A percentile compares a stretch with the other conserved stretches of the same genome.
Evolutionary conservation across 192 early-diverging fungal genomes (phyloP).

Genomic region (Coemansia interrupta): DNA sequence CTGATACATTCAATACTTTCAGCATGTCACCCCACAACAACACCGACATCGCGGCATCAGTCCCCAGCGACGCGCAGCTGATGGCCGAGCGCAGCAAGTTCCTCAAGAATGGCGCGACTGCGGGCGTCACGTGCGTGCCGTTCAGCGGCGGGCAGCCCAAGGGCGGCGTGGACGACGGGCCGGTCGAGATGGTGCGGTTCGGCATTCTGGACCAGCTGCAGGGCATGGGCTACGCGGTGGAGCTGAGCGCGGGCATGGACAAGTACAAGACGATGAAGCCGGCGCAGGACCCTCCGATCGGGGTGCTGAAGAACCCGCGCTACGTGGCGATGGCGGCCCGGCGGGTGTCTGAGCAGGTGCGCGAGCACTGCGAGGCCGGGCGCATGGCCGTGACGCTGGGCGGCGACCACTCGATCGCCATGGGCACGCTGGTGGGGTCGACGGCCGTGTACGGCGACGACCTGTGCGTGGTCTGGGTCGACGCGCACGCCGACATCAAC

Average conservation of each 20-base stretch:
- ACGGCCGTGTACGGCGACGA: slow-evolving; percentile 71
- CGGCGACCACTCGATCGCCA: slow-evolving; percentile 92
- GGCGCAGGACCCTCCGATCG: slow-evolving; percentile 63
- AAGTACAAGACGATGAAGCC: slow-evolving; percentile 69
- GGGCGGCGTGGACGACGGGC: slow-evolving; percentile 86
- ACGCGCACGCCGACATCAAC: slow-evolving; percentile 95
- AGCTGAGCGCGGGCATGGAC: slow-evolving; percentile 69
- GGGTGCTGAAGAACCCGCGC: slow-evolving; percentile 79
- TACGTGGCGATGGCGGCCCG: slow-evolving; percentile 79
- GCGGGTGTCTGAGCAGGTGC: slow-evolving; percentile 62
- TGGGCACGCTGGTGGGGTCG: slow-evolving; percentile 83
- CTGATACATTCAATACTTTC: background rate
- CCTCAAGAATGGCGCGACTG: slow-evolving; percentile 57
- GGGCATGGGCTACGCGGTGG: slow-evolving; percentile 74
- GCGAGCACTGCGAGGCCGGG: slow-evolving; percentile 59
- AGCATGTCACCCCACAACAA: background rate
- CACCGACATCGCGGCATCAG: background rate
- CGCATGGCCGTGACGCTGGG: slow-evolving; percentile 88
- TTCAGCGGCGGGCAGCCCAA: slow-evolving; percentile 79
- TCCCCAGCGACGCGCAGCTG: slow-evolving; percentile 30
- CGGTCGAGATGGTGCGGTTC: slow-evolving; percentile 75
- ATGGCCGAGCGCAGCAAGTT: slow-evolving; percentile 55
- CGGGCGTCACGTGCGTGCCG: slow-evolving; percentile 69
- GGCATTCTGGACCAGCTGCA: slow-evolving; percentile 81
- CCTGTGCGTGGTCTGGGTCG: slow-evolving; percentile 89